A percentile compares a stretch with the other conserved stretches of the same genome.
Conservation (phyloP, 352 stramenopile species). For the Globisporangium alternatum region DNA sequence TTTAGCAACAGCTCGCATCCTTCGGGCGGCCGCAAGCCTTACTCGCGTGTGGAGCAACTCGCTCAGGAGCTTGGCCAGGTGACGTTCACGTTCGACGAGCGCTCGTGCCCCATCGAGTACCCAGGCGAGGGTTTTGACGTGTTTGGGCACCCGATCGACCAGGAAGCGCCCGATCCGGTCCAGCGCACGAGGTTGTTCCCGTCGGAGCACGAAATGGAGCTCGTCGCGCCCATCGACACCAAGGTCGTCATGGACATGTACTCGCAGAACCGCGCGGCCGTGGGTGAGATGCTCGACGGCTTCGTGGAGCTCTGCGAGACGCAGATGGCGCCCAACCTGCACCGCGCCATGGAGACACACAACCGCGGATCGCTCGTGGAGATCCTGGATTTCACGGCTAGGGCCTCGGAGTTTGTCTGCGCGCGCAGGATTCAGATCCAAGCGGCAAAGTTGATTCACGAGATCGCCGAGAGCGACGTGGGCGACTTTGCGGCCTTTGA, state of each 20-base stretch:
- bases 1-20: slow-evolving; percentile 4
- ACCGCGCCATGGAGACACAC: slow-evolving; percentile 27
- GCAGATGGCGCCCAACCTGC: slow-evolving; percentile 50
- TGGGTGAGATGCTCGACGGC: slow-evolving; percentile 70
- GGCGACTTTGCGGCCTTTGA: slow-evolving; percentile 38
- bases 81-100: slow-evolving; percentile 12
- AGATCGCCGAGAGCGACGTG: slow-evolving; percentile 46
- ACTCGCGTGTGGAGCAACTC: slow-evolving; percentile 17
- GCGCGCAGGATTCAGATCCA: slow-evolving; percentile 62
- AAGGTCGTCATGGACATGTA: slow-evolving; percentile 52
- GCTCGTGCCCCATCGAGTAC: slow-evolving; percentile 28
- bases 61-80: slow-evolving; percentile 20
- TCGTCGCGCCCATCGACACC: slow-evolving; percentile 59
- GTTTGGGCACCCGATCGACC: slow-evolving; percentile 28
- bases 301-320: slow-evolving; percentile 53
- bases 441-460: slow-evolving; percentile 54
- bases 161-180: slow-evolving; percentile 9
- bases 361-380: slow-evolving; percentile 57
- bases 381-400: slow-evolving; percentile 61
- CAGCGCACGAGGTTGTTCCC: slow-evolving; percentile 39
- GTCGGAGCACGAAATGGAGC: slow-evolving; percentile 44
- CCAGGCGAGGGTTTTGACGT: slow-evolving; percentile 35
- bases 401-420: slow-evolving; percentile 70
- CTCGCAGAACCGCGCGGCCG: slow-evolving; percentile 51
- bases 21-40: slow-evolving; percentile 2